Conservation (phyloP, 768 basidiomycete genomes). For the Leccinum barrowsii region DNA sequence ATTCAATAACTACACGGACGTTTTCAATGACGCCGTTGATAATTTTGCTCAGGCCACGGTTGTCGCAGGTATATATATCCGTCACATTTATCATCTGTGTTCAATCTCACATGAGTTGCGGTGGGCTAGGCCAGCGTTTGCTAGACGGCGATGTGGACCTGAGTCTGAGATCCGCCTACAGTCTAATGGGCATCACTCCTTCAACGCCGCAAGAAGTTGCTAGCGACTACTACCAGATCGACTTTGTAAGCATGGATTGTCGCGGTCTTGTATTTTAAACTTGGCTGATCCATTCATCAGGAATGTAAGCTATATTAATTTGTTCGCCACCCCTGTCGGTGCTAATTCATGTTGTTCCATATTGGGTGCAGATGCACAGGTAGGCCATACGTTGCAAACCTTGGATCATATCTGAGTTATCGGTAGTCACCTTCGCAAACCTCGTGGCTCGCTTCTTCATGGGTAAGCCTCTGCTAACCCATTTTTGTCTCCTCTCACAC, state of each 20-base stretch:
- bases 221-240: conserved; percentile 55
- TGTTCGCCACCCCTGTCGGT: neutral
- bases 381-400: neutral
- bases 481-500: conserved; percentile 1
- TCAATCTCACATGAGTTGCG: conserved; percentile 33
- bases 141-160: conserved; percentile 42
- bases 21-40: conserved; percentile 40
- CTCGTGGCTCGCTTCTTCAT: conserved; percentile 60
- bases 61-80: conserved; percentile 38
- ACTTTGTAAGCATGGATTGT: conserved; percentile 25
- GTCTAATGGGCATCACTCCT: conserved; percentile 45
- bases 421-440: conserved; percentile 58
- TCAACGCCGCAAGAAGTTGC: conserved; percentile 44
- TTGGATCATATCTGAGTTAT: conserved; percentile 25
- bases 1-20: conserved; percentile 42
- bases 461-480: conserved; percentile 38
- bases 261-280: neutral
- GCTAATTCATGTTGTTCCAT: conserved; percentile 2
- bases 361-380: conserved; percentile 25
- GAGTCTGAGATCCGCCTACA: conserved; percentile 52
- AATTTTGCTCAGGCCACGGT: conserved; percentile 41
- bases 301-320: conserved; percentile 25
- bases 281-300: conserved; percentile 13
- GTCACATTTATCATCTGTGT: conserved; percentile 24
- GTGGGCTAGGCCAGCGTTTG: conserved; percentile 12